Conservation (phyloP, 805 yeast genomes). For the Candida glaebosa region DNA sequence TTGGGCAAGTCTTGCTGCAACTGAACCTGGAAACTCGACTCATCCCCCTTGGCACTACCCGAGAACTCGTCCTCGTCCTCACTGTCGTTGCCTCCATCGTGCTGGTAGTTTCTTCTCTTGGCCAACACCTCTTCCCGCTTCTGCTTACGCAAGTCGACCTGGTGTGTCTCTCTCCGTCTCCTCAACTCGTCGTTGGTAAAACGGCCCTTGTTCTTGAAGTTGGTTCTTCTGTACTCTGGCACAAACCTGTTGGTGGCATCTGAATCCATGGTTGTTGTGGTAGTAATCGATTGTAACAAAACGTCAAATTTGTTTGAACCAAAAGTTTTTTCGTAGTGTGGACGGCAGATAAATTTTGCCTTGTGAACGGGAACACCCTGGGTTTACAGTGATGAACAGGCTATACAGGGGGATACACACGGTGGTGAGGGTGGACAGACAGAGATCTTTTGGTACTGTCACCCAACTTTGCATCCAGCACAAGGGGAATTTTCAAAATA, state of each 20-base stretch:
- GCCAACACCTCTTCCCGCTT: slow-evolving; percentile 93
- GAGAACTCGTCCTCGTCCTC: slow-evolving; percentile 44
- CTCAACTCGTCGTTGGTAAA: slow-evolving; percentile 95
- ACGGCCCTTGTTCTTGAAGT: slow-evolving; percentile 90
- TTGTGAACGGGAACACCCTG: no score
- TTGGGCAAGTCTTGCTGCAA: slow-evolving; percentile 67
- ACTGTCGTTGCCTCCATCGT: slow-evolving; percentile 31
- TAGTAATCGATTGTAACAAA: background rate
- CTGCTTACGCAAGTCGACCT: slow-evolving; percentile 93
- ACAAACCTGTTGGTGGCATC: slow-evolving; percentile 80
- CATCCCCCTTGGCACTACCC: slow-evolving; percentile 41
- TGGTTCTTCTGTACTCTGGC: slow-evolving; percentile 96
- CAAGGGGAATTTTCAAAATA: slow-evolving; percentile 17
- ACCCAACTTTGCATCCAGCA: no score
- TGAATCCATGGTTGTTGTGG: slow-evolving; percentile 53
- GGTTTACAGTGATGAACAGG: no score
- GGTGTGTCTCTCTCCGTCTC: slow-evolving; percentile 96
- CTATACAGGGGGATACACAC: no score
- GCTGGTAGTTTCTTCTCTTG: slow-evolving; percentile 80
- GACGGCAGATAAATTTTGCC: background rate
- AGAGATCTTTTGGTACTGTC: no score
- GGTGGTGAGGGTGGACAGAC: no score
- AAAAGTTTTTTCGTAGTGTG: background rate
- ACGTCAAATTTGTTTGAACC: background rate
- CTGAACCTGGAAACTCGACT: slow-evolving; percentile 36